These are phyloP conservation scores for Mycena vulgaris DNA, from an alignment of 768 basidiomycete genomes.

Conservation along the genomic window DNA sequence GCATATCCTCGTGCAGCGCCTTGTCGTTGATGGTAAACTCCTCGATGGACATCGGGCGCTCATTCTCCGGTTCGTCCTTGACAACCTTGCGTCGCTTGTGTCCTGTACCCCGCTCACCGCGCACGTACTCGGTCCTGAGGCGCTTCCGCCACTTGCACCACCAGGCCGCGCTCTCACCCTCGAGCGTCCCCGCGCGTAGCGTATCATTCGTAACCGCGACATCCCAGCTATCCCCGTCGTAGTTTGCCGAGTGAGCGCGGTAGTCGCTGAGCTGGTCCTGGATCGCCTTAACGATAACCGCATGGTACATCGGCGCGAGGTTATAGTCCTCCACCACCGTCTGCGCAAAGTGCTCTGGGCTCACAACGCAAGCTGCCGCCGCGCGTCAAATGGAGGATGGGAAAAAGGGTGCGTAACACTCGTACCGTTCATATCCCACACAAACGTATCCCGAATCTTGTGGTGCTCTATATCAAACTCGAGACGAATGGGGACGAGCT, in stretches of 20 bases:
- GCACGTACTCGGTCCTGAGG: slow-evolving; percentile 56
- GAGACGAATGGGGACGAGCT: slow-evolving; percentile 94
- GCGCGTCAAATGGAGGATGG: neutral
- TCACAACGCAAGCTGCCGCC: slow-evolving; percentile 84
- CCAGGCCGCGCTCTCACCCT: slow-evolving; percentile 68
- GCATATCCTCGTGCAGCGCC: slow-evolving; percentile 85
- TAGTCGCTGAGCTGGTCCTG: slow-evolving; percentile 91
- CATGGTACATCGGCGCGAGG: slow-evolving; percentile 75
- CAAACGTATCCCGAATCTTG: slow-evolving; percentile 95
- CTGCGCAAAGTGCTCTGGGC: slow-evolving; percentile 92
- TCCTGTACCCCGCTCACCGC: slow-evolving; percentile 47
- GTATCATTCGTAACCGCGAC: slow-evolving; percentile 44
- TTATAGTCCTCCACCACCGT: slow-evolving; percentile 93
- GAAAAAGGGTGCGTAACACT: slow-evolving; percentile 29
- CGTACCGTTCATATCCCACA: slow-evolving; percentile 97
- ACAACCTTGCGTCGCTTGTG: slow-evolving; percentile 61
- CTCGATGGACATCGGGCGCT: slow-evolving; percentile 68
- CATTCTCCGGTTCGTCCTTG: slow-evolving; percentile 50
- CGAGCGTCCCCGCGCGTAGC: slow-evolving; percentile 58
- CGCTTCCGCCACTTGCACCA: slow-evolving; percentile 83
- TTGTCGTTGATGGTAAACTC: slow-evolving; percentile 78
- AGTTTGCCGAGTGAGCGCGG: slow-evolving; percentile 73
- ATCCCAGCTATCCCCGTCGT: slow-evolving; percentile 63
- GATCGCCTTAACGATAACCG: slow-evolving; percentile 84
- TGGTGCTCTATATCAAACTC: slow-evolving; percentile 97